These are phyloP conservation scores for Penicillium taxi DNA, from an alignment of 495 filamentous ascomycete species.

Conservation along the genomic window DNA sequence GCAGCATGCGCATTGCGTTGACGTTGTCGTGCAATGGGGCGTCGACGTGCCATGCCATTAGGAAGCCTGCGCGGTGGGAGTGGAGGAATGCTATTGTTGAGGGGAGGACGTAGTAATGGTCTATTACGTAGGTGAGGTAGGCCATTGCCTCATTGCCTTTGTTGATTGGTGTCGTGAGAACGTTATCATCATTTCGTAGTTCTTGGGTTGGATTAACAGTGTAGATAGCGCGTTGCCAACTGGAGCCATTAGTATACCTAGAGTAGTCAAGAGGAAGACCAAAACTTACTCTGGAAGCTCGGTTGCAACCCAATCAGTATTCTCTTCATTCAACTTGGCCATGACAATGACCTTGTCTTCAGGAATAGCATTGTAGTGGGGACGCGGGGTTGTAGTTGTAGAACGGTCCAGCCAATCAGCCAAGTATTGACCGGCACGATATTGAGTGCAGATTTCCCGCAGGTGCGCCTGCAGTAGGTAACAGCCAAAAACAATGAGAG, in stretches of 20 bases:
- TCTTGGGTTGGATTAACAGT: slow-evolving; percentile 52
- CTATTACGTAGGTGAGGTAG: slow-evolving; percentile 66
- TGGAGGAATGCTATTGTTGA: slow-evolving; percentile 65
- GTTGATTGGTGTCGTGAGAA: slow-evolving; percentile 41
- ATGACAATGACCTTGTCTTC: slow-evolving; percentile 50
- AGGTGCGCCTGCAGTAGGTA: slow-evolving; percentile 32
- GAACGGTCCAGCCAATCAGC: slow-evolving; percentile 23
- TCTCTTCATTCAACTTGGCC: slow-evolving; percentile 47
- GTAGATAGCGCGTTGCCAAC: slow-evolving; percentile 56
- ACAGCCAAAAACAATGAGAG: slow-evolving; percentile 27
- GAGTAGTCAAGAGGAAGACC: background rate
- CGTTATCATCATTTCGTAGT: slow-evolving; percentile 32
- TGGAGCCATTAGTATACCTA: slow-evolving; percentile 4
- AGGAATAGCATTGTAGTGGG: slow-evolving; percentile 4
- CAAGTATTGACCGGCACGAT: slow-evolving; percentile 38
- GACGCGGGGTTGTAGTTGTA: slow-evolving; percentile 2
- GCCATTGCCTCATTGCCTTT: slow-evolving; percentile 73
- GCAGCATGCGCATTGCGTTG: slow-evolving; percentile 44
- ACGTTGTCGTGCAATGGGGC: slow-evolving; percentile 46
- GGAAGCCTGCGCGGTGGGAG: slow-evolving; percentile 42
- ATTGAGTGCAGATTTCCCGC: slow-evolving; percentile 37
- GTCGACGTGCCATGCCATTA: slow-evolving; percentile 59
- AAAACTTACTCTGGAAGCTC: slow-evolving; percentile 42
- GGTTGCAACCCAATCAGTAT: slow-evolving; percentile 52
- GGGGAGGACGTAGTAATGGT: slow-evolving; percentile 59